phyloP scores from a whole-genome alignment of 805 yeast genomes.

The Candida montana region DNA sequence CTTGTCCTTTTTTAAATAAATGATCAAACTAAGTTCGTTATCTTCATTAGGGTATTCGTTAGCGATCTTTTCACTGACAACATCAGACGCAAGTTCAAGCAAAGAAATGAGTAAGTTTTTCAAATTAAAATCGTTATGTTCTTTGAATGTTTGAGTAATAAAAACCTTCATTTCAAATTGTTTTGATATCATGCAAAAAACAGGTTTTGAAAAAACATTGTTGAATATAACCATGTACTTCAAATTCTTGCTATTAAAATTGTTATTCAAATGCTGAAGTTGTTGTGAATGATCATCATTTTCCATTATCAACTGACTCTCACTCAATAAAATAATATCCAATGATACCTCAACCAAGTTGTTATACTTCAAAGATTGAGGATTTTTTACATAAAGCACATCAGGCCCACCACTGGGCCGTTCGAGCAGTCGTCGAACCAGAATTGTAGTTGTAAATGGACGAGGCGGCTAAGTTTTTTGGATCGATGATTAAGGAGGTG shows the following conservation, averaged over 20 bases:
- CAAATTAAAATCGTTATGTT: conserved; percentile 17
- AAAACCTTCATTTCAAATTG: conserved; percentile 16
- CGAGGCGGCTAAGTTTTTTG: conserved; percentile 8
- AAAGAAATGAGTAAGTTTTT: conserved; percentile 21
- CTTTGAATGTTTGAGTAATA: conserved; percentile 20
- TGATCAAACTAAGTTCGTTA: conserved; percentile 15
- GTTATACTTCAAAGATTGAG: conserved; percentile 21
- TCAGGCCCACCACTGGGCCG: conserved; percentile 28
- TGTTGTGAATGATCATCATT: conserved; percentile 15
- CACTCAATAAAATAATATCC: conserved; percentile 27
- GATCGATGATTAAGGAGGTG: conserved; percentile 13
- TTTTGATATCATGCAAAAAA: conserved; percentile 17
- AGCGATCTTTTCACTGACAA: conserved; percentile 10
- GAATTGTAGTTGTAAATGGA: conserved; percentile 12
- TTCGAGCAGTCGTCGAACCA: conserved; percentile 17
- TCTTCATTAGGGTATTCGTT: conserved; percentile 7
- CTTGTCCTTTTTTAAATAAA: conserved; percentile 17
- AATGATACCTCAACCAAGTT: conserved; percentile 26
- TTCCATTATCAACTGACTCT: conserved; percentile 24
- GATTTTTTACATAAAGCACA: conserved; percentile 25
- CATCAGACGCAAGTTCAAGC: conserved; percentile 22
- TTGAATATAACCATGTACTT: conserved; percentile 19
- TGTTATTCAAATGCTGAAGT: conserved; percentile 19
- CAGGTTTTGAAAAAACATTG: conserved; percentile 18
- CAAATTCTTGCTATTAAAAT: conserved; percentile 14